Evolutionary conservation across 2,329 filamentous ascomycete genomes (phyloP), one percentile per base, ranked within the genome.

Genomic region (Trichoderma sp.): DNA sequence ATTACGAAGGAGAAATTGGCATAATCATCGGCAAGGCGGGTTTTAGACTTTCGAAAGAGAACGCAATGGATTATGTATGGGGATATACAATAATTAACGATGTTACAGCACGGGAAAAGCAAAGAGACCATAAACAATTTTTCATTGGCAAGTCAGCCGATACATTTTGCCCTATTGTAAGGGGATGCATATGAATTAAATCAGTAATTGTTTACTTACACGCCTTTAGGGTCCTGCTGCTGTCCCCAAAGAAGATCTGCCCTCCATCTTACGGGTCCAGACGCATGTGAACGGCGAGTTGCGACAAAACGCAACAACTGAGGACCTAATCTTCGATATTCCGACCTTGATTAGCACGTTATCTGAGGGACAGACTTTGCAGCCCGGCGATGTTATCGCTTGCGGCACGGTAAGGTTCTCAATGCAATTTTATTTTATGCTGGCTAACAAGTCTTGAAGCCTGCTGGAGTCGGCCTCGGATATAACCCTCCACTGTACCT

Each of bases 51-150:
- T 13, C 66, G 7, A 68, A 61, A n/a, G 66, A 68, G 23, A 68
- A 34, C 28, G 66, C 66, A 9, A 26, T 68, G 66, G 66, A 68
- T 7, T 50, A 68, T 34, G 66, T 68, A 5, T 68, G 66, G 66
- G 66, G 66, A n/a, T 68, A 68, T 20, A 68, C 66, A 7, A 61
- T 68, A 8, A 68, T 68, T n/a, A 68, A 68, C 12, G 66, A 68
- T 20, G 32, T 68, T 36, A 68, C 66, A n/a, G 66, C 66, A 11
- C 36, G 66, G 12, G 66, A 68, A 13, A 61, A 39, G 13, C 66
- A 68, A 12, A 28, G 66, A 61, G 66, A 68, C 23, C 66, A 68
- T 7, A 68, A 68, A n/a, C 66, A 68, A 17, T 68, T 68, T 17
- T 68, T 47, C 12, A 47, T 68, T 34, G 66, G 66, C 39, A 68